phyloP scores from a whole-genome alignment of 108 stramenopile genomes.

The Nitzschia sp. region DNA sequence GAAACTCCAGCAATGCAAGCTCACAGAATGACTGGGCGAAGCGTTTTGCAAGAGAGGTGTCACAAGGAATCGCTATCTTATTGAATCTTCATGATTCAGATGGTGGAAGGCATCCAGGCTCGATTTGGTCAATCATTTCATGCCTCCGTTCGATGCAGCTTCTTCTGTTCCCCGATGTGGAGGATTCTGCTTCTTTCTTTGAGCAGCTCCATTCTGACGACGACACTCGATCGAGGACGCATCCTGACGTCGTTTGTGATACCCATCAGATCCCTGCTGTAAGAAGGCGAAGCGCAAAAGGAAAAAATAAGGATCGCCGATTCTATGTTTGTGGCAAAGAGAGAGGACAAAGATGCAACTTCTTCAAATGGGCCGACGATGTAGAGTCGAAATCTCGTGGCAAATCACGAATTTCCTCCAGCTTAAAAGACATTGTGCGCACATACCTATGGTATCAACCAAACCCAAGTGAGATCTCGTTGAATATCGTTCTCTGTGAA shows the following conservation, averaged over 20 bases:
- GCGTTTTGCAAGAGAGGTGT: slow-evolving; percentile 28
- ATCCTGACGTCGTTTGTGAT: slow-evolving; percentile 66
- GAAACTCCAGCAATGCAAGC: slow-evolving; percentile 5
- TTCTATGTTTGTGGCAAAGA: slow-evolving; percentile 88
- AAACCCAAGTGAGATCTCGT: not conserved
- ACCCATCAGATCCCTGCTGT: slow-evolving; percentile 75
- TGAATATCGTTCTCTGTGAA: slow-evolving; percentile 30
- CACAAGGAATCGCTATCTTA: slow-evolving; percentile 13
- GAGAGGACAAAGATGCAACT: slow-evolving; percentile 61
- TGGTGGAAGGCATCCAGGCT: not conserved
- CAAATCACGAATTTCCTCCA: not conserved
- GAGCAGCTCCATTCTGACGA: not conserved
- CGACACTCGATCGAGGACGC: slow-evolving; percentile 26
- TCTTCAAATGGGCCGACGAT: slow-evolving; percentile 58
- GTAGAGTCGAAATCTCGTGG: slow-evolving; percentile 6
- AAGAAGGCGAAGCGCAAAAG: slow-evolving; percentile 57
- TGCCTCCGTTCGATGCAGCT: slow-evolving; percentile 23
- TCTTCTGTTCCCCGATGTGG: slow-evolving; percentile 11
- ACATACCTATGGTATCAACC: not conserved
- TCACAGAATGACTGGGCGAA: slow-evolving; percentile 14
- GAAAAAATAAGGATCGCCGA: slow-evolving; percentile 68
- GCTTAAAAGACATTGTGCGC: slow-evolving; percentile 8
- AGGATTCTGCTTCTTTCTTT: not conserved
- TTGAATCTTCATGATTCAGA: not conserved
- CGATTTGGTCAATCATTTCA: not conserved